Percentiles rank a stretch among this genome's conserved stretches.
Conservation (phyloP, 2,329 filamentous ascomycete genomes). For the Colletotrichum sp. region DNA sequence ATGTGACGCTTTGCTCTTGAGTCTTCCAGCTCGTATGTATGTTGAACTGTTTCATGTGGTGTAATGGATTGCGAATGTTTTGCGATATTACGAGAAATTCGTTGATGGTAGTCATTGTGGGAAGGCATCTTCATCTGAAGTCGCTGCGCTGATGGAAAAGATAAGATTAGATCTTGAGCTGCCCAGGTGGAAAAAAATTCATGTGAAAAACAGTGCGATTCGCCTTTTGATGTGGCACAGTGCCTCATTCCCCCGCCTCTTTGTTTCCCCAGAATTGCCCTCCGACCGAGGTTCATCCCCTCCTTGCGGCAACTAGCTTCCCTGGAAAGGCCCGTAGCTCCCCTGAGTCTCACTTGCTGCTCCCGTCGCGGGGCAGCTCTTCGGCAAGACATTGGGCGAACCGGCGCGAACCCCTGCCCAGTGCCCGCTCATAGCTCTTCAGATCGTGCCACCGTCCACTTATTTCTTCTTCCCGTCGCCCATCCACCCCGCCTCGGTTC, state of each 20-base stretch:
- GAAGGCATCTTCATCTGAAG: no score
- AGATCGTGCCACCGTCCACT: not conserved
- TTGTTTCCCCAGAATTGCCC: not conserved
- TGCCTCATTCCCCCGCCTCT: not conserved
- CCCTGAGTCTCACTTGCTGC: not conserved
- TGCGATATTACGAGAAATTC: no score
- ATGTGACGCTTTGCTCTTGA: no score
- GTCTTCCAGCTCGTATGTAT: no score
- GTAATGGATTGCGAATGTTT: no score
- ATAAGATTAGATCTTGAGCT: not conserved
- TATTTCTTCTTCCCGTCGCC: not conserved
- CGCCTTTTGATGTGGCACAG: accelerated
- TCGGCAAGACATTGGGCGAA: not conserved
- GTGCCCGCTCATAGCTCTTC: not conserved
- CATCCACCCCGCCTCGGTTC: not conserved
- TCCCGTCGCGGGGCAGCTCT: not conserved
- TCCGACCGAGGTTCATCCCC: constrained; percentile 14
- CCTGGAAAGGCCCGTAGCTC: not conserved
- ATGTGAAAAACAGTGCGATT: not conserved
- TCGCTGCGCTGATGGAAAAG: not conserved
- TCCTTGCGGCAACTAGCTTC: not conserved
- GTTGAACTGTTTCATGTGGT: no score
- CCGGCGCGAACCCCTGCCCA: not conserved
- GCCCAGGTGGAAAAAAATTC: not conserved
- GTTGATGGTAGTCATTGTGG: no score